Base-by-base conservation (phyloP, 805 yeast species). In the Kuraishia piskuri region DNA sequence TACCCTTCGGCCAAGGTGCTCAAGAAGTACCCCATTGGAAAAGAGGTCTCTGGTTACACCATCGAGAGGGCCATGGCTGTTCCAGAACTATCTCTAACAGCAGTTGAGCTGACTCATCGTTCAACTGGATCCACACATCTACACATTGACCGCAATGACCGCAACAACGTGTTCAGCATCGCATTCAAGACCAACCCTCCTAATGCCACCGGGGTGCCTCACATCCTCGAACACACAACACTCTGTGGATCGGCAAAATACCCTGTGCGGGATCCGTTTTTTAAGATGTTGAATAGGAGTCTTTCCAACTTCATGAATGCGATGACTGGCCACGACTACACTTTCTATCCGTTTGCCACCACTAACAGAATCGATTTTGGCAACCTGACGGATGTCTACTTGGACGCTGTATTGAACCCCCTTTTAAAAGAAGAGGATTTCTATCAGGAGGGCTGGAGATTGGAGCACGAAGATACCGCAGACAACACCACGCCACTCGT, bases 241-340 rank as follows among this genome's bases (percentile, higher is more conserved):
- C 72, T 94, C 36, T 94, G 99, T 71, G 99, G 99, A 2, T 90
- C 97, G 1, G 75, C 79, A 54, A 87, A 86, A 63, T 94, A 82
- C 67, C 97, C 97, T 2, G 97, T 94, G 1, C 76, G 97, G 59
- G 99, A 94, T 69, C 99, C 99, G 1, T 94, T 94, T 68, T 94
- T 94, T 79, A 92, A 92, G 67, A 94, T 94, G 99, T 75, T 92
- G 55, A 92, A 90, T 67, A 73, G 97, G 58, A 90, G 97, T n/a
- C 72, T 94, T 62, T 84, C 97, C 36, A 94, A 90, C 66, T 94
- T 90, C 69, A 94, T 94, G 99, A 94, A 94, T 66, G 99, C 99
- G 8, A 89, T 94, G 97, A 94, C 99, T 0, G 99, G 96, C 22
- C 91, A 88, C 61, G 98, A 94, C 68, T 91, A 90, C 64, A 94